phyloP scores from a whole-genome alignment of 768 basidiomycete species.

The Phanerochaete carnosa region DNA sequence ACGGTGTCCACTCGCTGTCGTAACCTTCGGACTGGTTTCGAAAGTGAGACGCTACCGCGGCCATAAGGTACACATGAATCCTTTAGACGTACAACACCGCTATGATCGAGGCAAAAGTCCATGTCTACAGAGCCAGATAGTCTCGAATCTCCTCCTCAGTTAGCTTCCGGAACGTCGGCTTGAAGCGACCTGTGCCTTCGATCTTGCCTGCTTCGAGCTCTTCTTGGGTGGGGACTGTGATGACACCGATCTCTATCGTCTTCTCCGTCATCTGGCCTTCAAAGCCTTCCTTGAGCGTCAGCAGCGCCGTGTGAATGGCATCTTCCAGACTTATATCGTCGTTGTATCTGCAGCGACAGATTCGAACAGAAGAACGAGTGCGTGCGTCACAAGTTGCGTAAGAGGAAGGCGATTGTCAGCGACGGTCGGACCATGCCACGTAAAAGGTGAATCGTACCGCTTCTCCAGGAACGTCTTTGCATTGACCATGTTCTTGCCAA shows the following conservation, averaged over 20 bases:
- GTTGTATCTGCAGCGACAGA: conserved; percentile 68
- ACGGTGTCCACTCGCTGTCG: background rate
- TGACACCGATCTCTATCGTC: conserved; percentile 97
- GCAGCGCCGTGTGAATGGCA: conserved; percentile 95
- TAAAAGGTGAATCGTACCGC: conserved; percentile 51
- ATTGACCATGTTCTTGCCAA: conserved; percentile 99
- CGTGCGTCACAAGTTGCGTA: background rate
- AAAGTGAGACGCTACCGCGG: background rate
- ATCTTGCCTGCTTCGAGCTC: conserved; percentile 71
- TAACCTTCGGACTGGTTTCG: background rate
- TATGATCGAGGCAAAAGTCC: background rate
- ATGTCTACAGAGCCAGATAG: conserved; percentile 78
- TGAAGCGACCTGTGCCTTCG: conserved; percentile 52
- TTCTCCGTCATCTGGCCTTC: conserved; percentile 99
- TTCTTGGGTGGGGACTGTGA: conserved; percentile 78
- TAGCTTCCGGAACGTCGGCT: conserved; percentile 91
- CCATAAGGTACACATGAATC: conserved; percentile 3
- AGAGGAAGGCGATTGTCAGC: conserved; percentile 7
- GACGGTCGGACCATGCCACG: background rate
- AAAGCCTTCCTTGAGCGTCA: conserved; percentile 98
- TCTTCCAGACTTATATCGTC: conserved; percentile 99
- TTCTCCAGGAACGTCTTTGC: conserved; percentile 99
- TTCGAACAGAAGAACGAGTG: background rate
- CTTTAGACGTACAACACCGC: conserved; percentile 9
- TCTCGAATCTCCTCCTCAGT: conserved; percentile 96